These are phyloP conservation scores for Candida gorgasii DNA, from an alignment of 805 yeast genomes.

Conservation along the genomic window DNA sequence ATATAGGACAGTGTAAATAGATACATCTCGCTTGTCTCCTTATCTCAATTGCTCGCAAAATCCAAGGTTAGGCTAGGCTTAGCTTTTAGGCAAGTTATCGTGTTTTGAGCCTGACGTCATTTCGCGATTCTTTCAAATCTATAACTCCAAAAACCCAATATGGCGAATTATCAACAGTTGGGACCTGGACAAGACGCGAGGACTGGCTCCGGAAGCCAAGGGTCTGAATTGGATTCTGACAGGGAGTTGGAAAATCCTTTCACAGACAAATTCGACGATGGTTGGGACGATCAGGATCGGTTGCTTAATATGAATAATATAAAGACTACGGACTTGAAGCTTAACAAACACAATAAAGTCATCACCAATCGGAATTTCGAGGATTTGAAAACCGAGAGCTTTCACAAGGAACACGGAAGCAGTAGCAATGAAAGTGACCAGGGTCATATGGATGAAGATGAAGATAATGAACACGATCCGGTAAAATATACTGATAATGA, in stretches of 20 bases:
- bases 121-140: conserved; percentile 3
- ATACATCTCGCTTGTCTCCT: no score
- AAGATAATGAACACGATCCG: conserved; percentile 18
- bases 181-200: neutral
- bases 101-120: conserved; percentile 1
- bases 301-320: conserved; percentile 7
- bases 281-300: conserved; percentile 9
- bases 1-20: neutral
- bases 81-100: no score
- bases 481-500: conserved; percentile 14
- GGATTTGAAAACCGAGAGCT: conserved; percentile 12
- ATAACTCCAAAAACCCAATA: neutral
- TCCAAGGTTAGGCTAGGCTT: no score
- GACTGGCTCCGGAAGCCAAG: neutral
- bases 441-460: conserved; percentile 1
- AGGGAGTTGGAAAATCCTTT: neutral
- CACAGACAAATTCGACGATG: neutral
- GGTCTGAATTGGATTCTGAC: neutral
- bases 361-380: conserved; percentile 16
- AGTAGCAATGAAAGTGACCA: conserved; percentile 7
- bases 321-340: conserved; percentile 5
- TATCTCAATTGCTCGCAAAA: no score
- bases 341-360: conserved; percentile 13
- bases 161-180: conserved; percentile 7
- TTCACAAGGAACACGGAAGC: conserved; percentile 11